These are phyloP conservation scores for Naganishia antarctica DNA, from an alignment of 768 basidiomycete genomes.

Conservation along the genomic window DNA sequence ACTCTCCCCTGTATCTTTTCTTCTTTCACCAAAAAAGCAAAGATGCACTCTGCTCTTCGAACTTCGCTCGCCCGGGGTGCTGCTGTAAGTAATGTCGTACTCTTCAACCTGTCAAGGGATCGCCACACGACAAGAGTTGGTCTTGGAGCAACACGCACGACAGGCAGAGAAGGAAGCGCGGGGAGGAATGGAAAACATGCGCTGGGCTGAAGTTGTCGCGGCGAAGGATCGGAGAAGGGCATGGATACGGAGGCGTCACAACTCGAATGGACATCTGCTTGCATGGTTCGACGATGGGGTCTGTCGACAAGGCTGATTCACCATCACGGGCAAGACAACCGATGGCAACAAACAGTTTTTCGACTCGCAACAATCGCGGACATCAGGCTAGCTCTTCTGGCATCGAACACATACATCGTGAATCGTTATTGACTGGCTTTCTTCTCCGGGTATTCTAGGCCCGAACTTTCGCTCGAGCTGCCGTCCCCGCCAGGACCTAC, in stretches of 20 bases:
- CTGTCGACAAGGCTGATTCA: too few species aligned
- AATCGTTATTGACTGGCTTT: neutral
- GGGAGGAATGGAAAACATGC: neutral
- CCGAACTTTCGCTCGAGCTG: conserved; percentile 45
- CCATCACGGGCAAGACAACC: too few species aligned
- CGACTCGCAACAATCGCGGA: too few species aligned
- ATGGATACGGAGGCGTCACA: neutral
- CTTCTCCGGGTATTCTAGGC: conserved; percentile 34
- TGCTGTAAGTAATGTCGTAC: conserved; percentile 26
- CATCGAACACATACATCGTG: neutral
- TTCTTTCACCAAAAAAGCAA: conserved; percentile 33
- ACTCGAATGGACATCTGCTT: too few species aligned
- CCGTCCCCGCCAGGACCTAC: conserved; percentile 63
- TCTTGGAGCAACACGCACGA: neutral
- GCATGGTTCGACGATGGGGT: too few species aligned
- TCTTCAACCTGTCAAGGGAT: neutral
- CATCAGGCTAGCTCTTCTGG: neutral
- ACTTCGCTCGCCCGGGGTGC: conserved; percentile 39
- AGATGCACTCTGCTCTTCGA: conserved; percentile 47
- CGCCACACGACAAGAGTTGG: neutral
- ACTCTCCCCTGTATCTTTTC: conserved; percentile 27
- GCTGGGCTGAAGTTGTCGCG: neutral
- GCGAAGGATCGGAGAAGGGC: neutral
- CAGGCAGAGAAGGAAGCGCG: neutral
- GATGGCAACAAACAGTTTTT: too few species aligned